phyloP scores from a whole-genome alignment of 306 rosid genomes.

The Mucuna pruriens region DNA sequence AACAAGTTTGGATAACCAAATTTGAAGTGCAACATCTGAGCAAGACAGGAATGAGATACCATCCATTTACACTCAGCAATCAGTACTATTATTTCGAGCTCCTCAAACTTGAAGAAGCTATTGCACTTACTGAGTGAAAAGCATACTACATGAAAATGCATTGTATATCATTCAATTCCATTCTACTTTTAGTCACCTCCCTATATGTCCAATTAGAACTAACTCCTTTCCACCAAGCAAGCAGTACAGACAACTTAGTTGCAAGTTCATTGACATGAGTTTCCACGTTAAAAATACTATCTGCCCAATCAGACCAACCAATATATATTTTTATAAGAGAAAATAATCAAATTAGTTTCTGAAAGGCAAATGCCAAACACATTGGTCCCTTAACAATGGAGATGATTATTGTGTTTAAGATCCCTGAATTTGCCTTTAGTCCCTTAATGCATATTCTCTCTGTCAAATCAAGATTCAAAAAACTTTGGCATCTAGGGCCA shows the following conservation, averaged over 20 bases:
- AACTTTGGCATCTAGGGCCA: too few species aligned
- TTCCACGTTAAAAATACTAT: too few species aligned
- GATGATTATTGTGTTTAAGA: background rate
- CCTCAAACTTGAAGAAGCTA: background rate
- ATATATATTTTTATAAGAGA: background rate
- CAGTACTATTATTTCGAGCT: background rate
- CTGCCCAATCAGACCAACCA: background rate
- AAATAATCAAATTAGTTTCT: background rate
- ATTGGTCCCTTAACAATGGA: background rate
- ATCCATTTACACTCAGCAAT: background rate
- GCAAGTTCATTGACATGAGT: background rate
- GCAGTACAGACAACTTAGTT: background rate
- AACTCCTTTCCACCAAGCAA: background rate
- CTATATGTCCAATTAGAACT: background rate
- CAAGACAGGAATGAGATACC: background rate
- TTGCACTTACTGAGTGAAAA: background rate
- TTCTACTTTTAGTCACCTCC: slow-evolving; percentile 1
- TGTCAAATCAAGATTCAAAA: background rate
- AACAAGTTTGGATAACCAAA: slow-evolving; percentile 10
- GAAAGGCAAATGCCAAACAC: background rate
- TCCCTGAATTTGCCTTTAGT: background rate
- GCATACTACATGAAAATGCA: background rate
- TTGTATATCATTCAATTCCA: too few species aligned
- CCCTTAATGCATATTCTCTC: background rate
- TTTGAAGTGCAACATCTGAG: background rate